A percentile compares a stretch with the other conserved stretches of the same genome.
phyloP scores from a whole-genome alignment of 192 early-diverging fungal genomes.

The Cetraspora pellucida region DNA sequence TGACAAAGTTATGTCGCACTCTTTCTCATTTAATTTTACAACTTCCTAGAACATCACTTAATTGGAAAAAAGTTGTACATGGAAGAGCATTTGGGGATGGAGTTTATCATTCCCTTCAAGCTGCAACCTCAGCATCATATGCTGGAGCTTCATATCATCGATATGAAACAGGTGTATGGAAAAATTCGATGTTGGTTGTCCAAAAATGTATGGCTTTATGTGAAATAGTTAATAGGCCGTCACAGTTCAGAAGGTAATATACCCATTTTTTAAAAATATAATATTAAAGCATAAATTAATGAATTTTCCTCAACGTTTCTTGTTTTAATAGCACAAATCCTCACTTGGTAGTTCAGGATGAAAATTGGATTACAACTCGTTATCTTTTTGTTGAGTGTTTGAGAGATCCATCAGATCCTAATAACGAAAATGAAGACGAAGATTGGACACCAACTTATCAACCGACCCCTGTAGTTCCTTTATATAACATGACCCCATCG shows the following conservation, averaged over 20 bases:
- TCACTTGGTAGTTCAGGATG: slow-evolving; percentile 41
- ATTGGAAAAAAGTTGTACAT: slow-evolving; percentile 44
- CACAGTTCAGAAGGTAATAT: slow-evolving; percentile 40
- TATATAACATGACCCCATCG: not conserved
- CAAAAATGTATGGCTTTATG: slow-evolving; percentile 46
- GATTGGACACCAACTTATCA: not conserved
- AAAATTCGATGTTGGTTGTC: slow-evolving; percentile 39
- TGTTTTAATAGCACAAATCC: slow-evolving; percentile 34
- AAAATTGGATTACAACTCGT: slow-evolving; percentile 40
- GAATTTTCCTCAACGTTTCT: not conserved
- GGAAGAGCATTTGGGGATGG: slow-evolving; percentile 53
- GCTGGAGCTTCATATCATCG: slow-evolving; percentile 31
- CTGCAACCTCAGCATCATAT: slow-evolving; percentile 43
- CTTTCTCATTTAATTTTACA: not conserved
- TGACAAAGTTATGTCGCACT: not conserved
- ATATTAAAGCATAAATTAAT: not conserved
- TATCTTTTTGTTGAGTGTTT: slow-evolving; percentile 40
- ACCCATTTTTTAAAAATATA: not conserved
- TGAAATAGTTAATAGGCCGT: slow-evolving; percentile 50
- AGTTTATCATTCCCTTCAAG: slow-evolving; percentile 43
- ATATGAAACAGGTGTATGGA: slow-evolving; percentile 32
- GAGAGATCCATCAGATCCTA: slow-evolving; percentile 28
- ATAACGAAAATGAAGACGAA: not conserved
- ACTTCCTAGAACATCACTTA: slow-evolving; percentile 38
- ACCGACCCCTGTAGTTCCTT: not conserved